Conservation (phyloP, 352 stramenopile genomes). For the Chrysophaeum taylorii region DNA sequence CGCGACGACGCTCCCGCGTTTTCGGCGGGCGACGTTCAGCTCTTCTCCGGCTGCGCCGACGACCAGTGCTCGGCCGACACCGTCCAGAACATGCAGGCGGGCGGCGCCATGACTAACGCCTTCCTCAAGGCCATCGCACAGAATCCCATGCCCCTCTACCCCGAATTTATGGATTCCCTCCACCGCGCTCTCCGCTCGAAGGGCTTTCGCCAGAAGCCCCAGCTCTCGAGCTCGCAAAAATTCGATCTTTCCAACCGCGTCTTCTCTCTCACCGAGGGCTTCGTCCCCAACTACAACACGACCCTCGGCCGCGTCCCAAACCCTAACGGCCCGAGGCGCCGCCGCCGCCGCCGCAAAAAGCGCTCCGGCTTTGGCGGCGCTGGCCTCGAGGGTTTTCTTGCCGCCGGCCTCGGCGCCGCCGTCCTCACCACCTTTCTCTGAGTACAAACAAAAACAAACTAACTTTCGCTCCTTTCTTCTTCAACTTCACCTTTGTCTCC, state of each 20-base stretch:
- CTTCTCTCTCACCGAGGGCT: conserved; percentile 32
- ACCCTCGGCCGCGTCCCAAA: conserved; percentile 17
- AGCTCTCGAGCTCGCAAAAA: conserved; percentile 29
- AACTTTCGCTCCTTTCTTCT: too few species aligned
- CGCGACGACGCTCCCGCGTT: conserved; percentile 32
- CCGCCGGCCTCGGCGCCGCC: not conserved
- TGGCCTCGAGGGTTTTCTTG: not conserved
- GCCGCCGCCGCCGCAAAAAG: too few species aligned
- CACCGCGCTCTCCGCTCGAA: conserved; percentile 25
- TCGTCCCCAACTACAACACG: conserved; percentile 35
- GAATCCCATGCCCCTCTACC: conserved; percentile 29
- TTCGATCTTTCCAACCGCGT: conserved; percentile 33
- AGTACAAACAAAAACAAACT: too few species aligned
- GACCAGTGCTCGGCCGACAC: conserved; percentile 23
- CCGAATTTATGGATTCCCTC: conserved; percentile 30
- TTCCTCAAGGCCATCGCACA: conserved; percentile 29
- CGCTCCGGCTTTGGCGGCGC: not conserved
- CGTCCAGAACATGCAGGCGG: conserved; percentile 13
- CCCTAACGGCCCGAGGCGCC: not conserved
- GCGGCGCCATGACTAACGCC: conserved; percentile 28
- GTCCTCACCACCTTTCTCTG: not conserved
- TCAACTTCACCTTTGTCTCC: too few species aligned
- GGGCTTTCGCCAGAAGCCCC: conserved; percentile 30
- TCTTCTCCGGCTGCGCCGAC: conserved; percentile 27
- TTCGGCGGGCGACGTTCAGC: conserved; percentile 24